Conservation (phyloP, 164 flowering plant genomes). For the Umbilicus rupestris region DNA sequence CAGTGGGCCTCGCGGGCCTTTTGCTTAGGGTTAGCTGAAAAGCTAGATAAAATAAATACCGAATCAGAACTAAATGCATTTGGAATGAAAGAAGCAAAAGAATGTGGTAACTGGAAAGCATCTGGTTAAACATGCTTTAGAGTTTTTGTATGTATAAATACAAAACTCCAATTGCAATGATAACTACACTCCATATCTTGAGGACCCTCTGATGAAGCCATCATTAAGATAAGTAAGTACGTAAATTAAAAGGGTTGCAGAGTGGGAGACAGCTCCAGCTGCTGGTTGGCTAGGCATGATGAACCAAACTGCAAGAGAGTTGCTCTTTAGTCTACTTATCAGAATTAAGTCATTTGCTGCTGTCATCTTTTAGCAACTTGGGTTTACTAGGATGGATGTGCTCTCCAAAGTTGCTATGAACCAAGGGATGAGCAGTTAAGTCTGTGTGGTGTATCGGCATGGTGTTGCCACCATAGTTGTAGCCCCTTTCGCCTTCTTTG, state of each 20-base stretch:
- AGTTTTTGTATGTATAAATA: no score
- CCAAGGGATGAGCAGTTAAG: conserved; percentile 62
- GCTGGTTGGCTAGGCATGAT: neutral
- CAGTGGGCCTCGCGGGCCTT: no score
- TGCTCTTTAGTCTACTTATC: neutral
- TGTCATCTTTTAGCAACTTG: conserved; percentile 46
- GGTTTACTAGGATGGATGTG: conserved; percentile 66
- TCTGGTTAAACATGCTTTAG: no score
- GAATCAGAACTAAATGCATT: no score
- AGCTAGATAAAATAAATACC: no score
- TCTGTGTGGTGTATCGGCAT: conserved; percentile 54
- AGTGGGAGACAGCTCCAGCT: neutral
- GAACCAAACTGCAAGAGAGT: conserved; percentile 2
- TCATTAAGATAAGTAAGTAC: neutral
- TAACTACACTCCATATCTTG: no score
- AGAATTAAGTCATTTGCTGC: conserved; percentile 42
- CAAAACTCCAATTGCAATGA: no score
- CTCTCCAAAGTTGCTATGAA: conserved; percentile 53
- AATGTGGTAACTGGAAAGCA: no score
- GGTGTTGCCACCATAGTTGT: conserved; percentile 45
- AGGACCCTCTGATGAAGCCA: no score
- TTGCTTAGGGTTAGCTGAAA: no score
- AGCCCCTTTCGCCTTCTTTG: conserved; percentile 45
- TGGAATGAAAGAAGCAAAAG: no score
- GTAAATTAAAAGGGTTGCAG: neutral